Conservation (phyloP, 2,329 filamentous ascomycete species). For the Pleomassaria siparia region DNA sequence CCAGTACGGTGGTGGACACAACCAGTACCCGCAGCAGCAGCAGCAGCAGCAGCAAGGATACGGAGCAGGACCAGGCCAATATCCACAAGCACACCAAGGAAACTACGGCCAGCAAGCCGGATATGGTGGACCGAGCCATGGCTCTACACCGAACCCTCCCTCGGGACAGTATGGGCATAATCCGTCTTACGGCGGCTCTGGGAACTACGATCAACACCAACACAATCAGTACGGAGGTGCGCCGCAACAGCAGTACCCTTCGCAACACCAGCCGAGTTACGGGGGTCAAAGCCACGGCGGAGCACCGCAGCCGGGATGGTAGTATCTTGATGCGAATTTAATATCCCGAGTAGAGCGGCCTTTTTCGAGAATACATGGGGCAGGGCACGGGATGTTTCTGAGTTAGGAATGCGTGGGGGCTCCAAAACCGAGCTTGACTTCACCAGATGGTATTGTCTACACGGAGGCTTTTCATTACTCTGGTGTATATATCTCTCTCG, state of each 20-base stretch:
- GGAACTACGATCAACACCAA: constrained; percentile 35
- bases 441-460: too few relatives aligned
- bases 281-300: constrained; percentile 1
- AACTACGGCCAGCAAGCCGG: constrained; percentile 28
- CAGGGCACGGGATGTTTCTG: too few relatives aligned
- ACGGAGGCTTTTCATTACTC: too few relatives aligned
- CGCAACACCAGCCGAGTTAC: constrained; percentile 1
- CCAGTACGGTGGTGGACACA: constrained; percentile 18
- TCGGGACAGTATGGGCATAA: constrained; percentile 21
- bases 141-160: constrained; percentile 5
- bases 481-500: too few relatives aligned
- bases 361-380: too few relatives aligned
- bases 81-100: constrained; percentile 10
- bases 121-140: constrained; percentile 29
- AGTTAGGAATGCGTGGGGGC: too few relatives aligned
- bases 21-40: neutral
- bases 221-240: constrained; percentile 20
- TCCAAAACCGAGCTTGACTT: too few relatives aligned
- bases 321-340: neutral
- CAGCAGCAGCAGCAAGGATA: neutral
- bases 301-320: constrained; percentile 5
- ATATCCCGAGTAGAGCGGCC: too few relatives aligned
- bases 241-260: neutral
- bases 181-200: constrained; percentile 27
- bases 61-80: neutral